Conservation (phyloP, 2,329 filamentous ascomycete genomes). For the Chaetomiaceae sp. region DNA sequence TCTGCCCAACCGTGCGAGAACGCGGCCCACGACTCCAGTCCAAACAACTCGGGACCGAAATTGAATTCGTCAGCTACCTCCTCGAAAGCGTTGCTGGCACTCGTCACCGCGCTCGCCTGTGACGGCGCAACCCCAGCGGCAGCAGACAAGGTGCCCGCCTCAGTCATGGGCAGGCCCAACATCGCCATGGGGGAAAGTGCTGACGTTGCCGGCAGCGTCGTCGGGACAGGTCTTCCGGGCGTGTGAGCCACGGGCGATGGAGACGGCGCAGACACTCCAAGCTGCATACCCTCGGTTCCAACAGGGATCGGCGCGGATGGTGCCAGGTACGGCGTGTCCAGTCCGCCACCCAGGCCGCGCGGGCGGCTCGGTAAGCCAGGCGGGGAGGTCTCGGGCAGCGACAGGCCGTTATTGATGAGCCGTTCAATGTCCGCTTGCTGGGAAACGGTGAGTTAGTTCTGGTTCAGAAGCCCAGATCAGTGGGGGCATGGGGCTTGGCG, state of each 20-base stretch:
- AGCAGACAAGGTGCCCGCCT: not conserved
- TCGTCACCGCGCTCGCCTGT: slow-evolving; percentile 23
- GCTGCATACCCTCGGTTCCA: not conserved
- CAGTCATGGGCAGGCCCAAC: slow-evolving; percentile 7
- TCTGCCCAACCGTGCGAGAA: slow-evolving; percentile 26
- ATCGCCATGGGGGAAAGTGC: slow-evolving; percentile 8
- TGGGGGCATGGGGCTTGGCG: not conserved
- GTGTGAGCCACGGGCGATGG: not conserved
- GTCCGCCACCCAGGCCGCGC: slow-evolving; percentile 3
- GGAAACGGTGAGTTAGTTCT: not conserved
- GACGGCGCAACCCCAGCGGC: slow-evolving; percentile 16
- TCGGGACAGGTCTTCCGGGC: not conserved
- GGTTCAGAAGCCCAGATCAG: too few species aligned
- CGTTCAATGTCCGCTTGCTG: slow-evolving; percentile 44
- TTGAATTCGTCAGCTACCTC: slow-evolving; percentile 30
- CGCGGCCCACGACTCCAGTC: slow-evolving; percentile 18
- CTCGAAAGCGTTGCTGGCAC: slow-evolving; percentile 31
- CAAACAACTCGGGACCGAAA: slow-evolving; percentile 25
- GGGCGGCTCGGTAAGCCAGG: slow-evolving; percentile 1
- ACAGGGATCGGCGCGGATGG: not conserved
- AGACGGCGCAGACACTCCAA: not conserved
- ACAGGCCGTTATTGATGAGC: slow-evolving; percentile 33
- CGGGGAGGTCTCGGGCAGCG: slow-evolving; percentile 9
- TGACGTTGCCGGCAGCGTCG: slow-evolving; percentile 7
- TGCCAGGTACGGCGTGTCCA: slow-evolving; percentile 5